These are phyloP conservation scores for Tolypocladium pustulatum DNA, from an alignment of 2,329 filamentous ascomycete genomes.

Conservation along the genomic window DNA sequence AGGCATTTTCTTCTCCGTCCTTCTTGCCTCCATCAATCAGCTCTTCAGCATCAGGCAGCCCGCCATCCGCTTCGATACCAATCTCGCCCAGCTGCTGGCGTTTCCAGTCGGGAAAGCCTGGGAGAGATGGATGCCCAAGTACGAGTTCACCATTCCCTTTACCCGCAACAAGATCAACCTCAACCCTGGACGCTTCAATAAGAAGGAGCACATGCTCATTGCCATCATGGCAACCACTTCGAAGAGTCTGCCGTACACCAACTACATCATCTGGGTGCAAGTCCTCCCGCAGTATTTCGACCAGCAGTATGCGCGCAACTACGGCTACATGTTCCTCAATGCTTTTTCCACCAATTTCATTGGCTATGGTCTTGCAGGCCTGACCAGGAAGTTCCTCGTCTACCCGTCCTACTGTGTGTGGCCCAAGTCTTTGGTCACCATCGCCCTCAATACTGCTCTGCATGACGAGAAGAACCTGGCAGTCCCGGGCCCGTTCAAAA, in stretches of 20 bases:
- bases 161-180: conserved; percentile 21
- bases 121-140: conserved; percentile 30
- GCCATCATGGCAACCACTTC: conserved; percentile 44
- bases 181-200: conserved; percentile 41
- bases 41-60: conserved; percentile 46
- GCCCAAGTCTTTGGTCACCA: conserved; percentile 39
- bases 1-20: conserved; percentile 33
- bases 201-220: conserved; percentile 47
- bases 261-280: conserved; percentile 39
- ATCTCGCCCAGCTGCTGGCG: conserved; percentile 42
- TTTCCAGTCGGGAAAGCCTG: conserved; percentile 36
- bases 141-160: conserved; percentile 28
- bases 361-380: conserved; percentile 43
- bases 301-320: conserved; percentile 34
- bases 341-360: conserved; percentile 42
- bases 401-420: conserved; percentile 42
- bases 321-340: conserved; percentile 39
- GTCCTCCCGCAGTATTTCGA: conserved; percentile 38
- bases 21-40: conserved; percentile 40
- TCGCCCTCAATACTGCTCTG: conserved; percentile 37
- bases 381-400: conserved; percentile 38
- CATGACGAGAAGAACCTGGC: conserved; percentile 27
- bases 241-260: conserved; percentile 35
- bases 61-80: conserved; percentile 34
- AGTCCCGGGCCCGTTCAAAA: conserved; percentile 18